Percentiles rank a stretch among this genome's conserved stretches.
These are phyloP conservation scores for Balansia obtecta DNA, from an alignment of 2,329 filamentous ascomycete genomes.

Conservation along the genomic window DNA sequence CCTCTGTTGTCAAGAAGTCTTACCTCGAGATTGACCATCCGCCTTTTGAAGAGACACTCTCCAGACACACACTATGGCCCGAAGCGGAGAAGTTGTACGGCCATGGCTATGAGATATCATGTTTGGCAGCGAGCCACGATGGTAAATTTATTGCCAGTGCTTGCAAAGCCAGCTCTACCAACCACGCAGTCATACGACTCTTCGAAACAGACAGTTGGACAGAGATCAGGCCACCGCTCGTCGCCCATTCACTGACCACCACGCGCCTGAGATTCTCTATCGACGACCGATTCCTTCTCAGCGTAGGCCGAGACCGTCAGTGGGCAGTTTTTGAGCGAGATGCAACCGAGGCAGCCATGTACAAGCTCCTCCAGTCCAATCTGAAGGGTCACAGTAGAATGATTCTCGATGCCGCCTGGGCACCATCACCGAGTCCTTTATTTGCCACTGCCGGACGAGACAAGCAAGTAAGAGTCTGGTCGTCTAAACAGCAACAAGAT, in stretches of 20 bases:
- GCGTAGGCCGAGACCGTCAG: slow-evolving; percentile 81
- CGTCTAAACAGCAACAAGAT: slow-evolving; percentile 18
- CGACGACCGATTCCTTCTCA: slow-evolving; percentile 65
- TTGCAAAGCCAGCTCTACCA: slow-evolving; percentile 81
- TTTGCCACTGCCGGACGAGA: slow-evolving; percentile 90
- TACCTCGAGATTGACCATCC: slow-evolving; percentile 58
- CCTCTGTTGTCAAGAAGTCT: slow-evolving; percentile 43
- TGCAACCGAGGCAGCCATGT: slow-evolving; percentile 27
- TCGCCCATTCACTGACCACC: slow-evolving; percentile 78
- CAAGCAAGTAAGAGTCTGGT: slow-evolving; percentile 69
- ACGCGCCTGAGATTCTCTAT: slow-evolving; percentile 69
- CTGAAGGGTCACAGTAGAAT: slow-evolving; percentile 83
- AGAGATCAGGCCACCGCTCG: slow-evolving; percentile 70
- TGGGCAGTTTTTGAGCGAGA: slow-evolving; percentile 69
- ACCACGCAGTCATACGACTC: slow-evolving; percentile 86
- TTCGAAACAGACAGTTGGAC: slow-evolving; percentile 84
- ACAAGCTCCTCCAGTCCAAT: slow-evolving; percentile 50
- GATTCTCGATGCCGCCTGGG: slow-evolving; percentile 85
- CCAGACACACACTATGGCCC: slow-evolving; percentile 86
- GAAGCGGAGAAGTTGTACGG: slow-evolving; percentile 95
- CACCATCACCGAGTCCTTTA: slow-evolving; percentile 37
- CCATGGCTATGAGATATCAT: slow-evolving; percentile 93
- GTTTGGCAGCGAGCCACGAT: slow-evolving; percentile 66
- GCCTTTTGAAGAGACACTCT: slow-evolving; percentile 79
- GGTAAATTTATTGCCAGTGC: slow-evolving; percentile 74